These are phyloP conservation scores for Venturia nashicola DNA, from an alignment of 2,329 filamentous ascomycete genomes.

Conservation along the genomic window DNA sequence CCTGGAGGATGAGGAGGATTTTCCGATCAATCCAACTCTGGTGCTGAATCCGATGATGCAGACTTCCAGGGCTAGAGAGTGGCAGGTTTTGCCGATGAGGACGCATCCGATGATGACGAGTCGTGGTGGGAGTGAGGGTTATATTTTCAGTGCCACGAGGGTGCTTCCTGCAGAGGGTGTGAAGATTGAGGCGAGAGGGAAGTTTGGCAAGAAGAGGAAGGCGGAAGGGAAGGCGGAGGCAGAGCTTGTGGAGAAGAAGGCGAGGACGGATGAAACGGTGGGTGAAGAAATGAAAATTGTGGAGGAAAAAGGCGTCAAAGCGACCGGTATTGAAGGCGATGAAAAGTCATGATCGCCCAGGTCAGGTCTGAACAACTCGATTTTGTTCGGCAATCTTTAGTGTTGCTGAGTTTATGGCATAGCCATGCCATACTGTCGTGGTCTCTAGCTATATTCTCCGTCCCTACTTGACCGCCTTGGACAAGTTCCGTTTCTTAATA, in stretches of 20 bases:
- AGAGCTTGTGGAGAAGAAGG: background rate
- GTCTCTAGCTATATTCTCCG: background rate
- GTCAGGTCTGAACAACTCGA: background rate
- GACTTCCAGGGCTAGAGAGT: constrained; percentile 63
- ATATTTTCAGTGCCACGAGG: constrained; percentile 71
- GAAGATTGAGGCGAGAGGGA: constrained; percentile 70
- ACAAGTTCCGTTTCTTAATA: constrained; percentile 5
- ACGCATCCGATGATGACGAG: constrained; percentile 94
- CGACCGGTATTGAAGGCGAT: background rate
- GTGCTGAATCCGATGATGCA: constrained; percentile 71
- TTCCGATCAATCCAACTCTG: constrained; percentile 76
- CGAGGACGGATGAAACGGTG: background rate
- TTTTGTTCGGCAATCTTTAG: background rate
- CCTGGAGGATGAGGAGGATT: constrained; percentile 44
- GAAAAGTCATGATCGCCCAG: background rate
- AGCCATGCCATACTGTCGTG: background rate
- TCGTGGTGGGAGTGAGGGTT: constrained; percentile 78
- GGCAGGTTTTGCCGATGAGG: constrained; percentile 83
- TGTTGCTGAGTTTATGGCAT: no score
- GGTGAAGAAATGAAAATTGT: background rate
- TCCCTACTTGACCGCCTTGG: background rate
- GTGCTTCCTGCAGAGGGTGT: constrained; percentile 64
- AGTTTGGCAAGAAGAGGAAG: constrained; percentile 58
- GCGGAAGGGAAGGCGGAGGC: constrained; percentile 7
- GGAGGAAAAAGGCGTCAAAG: background rate